Evolutionary conservation across 2,329 filamentous ascomycete species (phyloP), one percentile per base, ranked within the genome.

Genomic region (Xylariaceae sp.): DNA sequence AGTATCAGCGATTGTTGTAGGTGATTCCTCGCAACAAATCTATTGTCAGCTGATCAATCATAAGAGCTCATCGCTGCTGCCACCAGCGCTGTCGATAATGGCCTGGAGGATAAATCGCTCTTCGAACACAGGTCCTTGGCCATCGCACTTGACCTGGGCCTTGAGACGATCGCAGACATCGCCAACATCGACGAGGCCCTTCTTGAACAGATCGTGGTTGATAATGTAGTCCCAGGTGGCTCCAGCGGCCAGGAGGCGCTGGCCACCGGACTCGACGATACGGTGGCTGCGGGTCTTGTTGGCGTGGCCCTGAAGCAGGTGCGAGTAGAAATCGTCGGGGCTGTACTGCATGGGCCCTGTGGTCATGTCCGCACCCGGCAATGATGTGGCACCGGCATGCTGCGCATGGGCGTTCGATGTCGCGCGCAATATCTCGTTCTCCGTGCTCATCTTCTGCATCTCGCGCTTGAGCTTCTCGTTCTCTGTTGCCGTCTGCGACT

Each of bases 201-300:
- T 82, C 72, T 86, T 84, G 72, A 89, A 95, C 7, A 92, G 75
- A 5, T 89, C 85, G 73, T 96, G 90, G 56, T 78, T 80, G 69
- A 95, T 89, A 61, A 97, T 94, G 56, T 92, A 79, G 69, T 97
- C 92, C 93, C 93, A 97, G 0, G 92, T 88, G 1, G 90, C 89
- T 15, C 87, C 87, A 0, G 88, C 88, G 44, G 88, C 88, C 5
- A 94, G 78, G 11, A 95, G 76, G 35, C 81, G 81, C 71, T 90
- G 85, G 3, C 89, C 89, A 1, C 79, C 76, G n/a, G 84, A 84
- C 30, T 83, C 82, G 35, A 84, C 82, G 63, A 92, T 82, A n/a
- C 88, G 82, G 71, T 92, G 88, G 61, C 82, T 84, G 0, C 83
- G 84, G 1, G 77, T 79, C 74, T 87, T 85, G 72, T 86, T 85